These are phyloP conservation scores for Neofusicoccum kwambonambiense DNA, from an alignment of 2,329 filamentous ascomycete genomes.

Conservation along the genomic window DNA sequence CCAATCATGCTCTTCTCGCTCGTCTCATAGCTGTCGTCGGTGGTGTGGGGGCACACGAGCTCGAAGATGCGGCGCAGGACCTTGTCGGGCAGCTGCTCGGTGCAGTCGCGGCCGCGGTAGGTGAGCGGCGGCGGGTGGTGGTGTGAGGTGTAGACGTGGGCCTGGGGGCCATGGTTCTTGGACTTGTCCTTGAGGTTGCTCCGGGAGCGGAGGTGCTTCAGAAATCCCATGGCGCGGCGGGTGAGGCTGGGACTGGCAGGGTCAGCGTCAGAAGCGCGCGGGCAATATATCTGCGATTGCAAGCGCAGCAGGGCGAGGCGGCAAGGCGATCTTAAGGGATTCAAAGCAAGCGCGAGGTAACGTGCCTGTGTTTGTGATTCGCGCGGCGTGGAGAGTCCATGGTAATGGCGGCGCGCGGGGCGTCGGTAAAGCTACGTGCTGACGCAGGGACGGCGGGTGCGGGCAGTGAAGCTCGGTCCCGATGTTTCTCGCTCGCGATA, in stretches of 20 bases:
- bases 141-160: slow-evolving; percentile 26
- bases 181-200: slow-evolving; percentile 30
- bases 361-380: background rate
- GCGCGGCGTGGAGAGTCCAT: slow-evolving; percentile 17
- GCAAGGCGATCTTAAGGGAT: background rate
- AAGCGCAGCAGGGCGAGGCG: slow-evolving; percentile 4
- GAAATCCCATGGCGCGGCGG: slow-evolving; percentile 47
- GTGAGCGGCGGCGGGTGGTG: slow-evolving; percentile 27
- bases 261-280: slow-evolving; percentile 2
- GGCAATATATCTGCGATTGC: slow-evolving; percentile 19
- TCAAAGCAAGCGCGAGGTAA: background rate
- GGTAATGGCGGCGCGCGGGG: slow-evolving; percentile 18
- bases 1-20: slow-evolving; percentile 78
- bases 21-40: slow-evolving; percentile 74
- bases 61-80: slow-evolving; percentile 76
- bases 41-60: slow-evolving; percentile 78
- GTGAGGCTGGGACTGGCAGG: slow-evolving; percentile 8
- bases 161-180: slow-evolving; percentile 21
- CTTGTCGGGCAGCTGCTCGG: slow-evolving; percentile 58
- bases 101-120: slow-evolving; percentile 41
- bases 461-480: background rate
- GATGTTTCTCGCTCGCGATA: background rate
- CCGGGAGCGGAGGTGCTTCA: slow-evolving; percentile 50
- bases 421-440: slow-evolving; percentile 16
- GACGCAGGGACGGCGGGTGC: slow-evolving; percentile 15